These are phyloP conservation scores for Medakamo hakoo DNA, from an alignment of 139 green algal genomes.

Conservation along the genomic window DNA sequence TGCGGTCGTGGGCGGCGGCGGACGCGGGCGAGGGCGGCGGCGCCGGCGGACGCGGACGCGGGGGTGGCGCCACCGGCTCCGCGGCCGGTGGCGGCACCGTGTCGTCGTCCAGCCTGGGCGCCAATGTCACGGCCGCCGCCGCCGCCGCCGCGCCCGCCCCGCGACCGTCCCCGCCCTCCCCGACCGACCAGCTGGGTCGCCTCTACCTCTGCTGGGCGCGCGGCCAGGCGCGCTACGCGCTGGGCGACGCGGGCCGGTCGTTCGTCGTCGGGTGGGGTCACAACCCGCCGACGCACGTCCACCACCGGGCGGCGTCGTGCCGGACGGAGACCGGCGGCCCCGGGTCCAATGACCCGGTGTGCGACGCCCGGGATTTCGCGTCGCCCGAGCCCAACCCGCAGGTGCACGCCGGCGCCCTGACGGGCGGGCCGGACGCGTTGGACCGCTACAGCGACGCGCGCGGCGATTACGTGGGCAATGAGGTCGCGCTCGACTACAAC, in stretches of 20 bases:
- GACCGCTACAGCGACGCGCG: conserved; percentile 12
- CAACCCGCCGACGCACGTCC: conserved; percentile 24
- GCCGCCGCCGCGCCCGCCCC: too few relatives aligned
- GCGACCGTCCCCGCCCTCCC: neutral
- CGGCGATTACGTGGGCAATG: conserved; percentile 24
- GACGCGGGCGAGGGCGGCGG: too few relatives aligned
- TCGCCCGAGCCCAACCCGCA: conserved; percentile 18
- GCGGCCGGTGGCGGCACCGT: too few relatives aligned
- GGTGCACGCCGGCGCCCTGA: conserved; percentile 19
- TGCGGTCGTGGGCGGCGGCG: too few relatives aligned
- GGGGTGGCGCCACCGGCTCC: too few relatives aligned
- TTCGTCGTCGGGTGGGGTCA: conserved; percentile 27
- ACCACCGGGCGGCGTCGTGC: conserved; percentile 45
- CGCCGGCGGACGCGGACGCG: too few relatives aligned
- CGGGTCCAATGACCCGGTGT: conserved; percentile 5
- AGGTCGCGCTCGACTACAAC: conserved; percentile 34
- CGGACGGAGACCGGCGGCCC: conserved; percentile 1
- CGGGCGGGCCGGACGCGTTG: conserved; percentile 21
- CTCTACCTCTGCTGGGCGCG: conserved; percentile 44
- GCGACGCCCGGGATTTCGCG: conserved; percentile 23
- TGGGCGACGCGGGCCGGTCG: conserved; percentile 27
- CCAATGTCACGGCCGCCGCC: too few relatives aligned
- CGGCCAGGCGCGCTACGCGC: conserved; percentile 37
- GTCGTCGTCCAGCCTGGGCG: too few relatives aligned
- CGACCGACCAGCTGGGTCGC: neutral